Evolutionary conservation across 345 rosid species (phyloP), one percentile per base, ranked within the genome.

Genomic region (Populus simonii): DNA sequence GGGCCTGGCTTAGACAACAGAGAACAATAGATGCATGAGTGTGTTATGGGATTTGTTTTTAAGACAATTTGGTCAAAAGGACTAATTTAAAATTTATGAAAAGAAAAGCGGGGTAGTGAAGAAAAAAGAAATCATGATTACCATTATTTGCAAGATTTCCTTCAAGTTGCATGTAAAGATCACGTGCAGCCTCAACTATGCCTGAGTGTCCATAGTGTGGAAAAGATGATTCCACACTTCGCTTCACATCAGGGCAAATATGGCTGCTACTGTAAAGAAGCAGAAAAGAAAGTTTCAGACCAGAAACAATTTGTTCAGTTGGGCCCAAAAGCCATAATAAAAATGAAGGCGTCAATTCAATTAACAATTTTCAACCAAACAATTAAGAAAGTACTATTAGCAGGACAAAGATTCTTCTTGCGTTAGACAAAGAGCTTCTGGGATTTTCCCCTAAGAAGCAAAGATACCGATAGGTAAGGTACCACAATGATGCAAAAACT

Each of bases 141-240:
- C 93, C 87, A 76, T 79, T 83, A 81, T 79, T 78, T 69, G 62
- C 72, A 27, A 80, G 82, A 62, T 80, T 86, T 83, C 94, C 99
- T 86, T 95, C 99, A 85, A 93, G 70, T 87, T 95, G 94, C 85
- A 81, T 76, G 77, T 76, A 92, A 47, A 95, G 92, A 81, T 95
- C 99, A 70, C 92, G 83, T 72, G 96, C 93, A 83, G 98, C 94
- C 78, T 87, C 92, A 63, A 91, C 91, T 35, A 93, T 91, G 78
- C 99, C 99, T 15, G 82, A 89, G 78, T 93, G 98, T 17, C 96
- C 97, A 74, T 92, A 90, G 80, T 91, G 97, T 59, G 88, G 94
- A 69, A 87, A 86, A 71, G 98, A 87, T 49, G 88, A 78, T 76
- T 91, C 85, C 23, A 90, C 83, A 25, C 55, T 73, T 79, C 53